These are phyloP conservation scores for Syzygium syzygioides DNA, from an alignment of 441 rosid genomes.

Conservation along the genomic window DNA sequence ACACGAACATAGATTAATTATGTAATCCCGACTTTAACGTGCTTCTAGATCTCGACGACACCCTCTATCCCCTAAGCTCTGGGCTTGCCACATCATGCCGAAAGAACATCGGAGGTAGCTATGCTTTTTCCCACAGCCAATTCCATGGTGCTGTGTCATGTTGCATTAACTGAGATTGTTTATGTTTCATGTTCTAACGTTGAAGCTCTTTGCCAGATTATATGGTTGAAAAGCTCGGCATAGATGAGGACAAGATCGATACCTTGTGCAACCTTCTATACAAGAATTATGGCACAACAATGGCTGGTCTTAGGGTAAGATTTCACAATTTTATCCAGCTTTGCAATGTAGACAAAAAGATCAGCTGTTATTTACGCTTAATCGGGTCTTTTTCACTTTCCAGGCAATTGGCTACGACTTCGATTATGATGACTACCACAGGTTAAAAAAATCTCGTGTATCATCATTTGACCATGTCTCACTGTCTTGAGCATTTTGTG, in stretches of 20 bases:
- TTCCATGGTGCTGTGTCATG: neutral
- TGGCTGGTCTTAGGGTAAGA: slow-evolving; percentile 78
- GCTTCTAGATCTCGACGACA: slow-evolving; percentile 83
- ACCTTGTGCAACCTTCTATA: slow-evolving; percentile 60
- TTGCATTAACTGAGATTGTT: neutral
- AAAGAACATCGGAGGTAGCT: slow-evolving; percentile 73
- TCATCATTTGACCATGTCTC: neutral
- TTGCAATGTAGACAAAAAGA: neutral
- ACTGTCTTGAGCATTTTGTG: neutral
- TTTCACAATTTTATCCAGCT: neutral
- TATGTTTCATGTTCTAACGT: neutral
- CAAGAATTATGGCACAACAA: slow-evolving; percentile 78
- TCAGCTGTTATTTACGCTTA: neutral
- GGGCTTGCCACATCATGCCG: slow-evolving; percentile 63
- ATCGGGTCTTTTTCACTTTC: neutral
- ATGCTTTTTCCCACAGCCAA: neutral
- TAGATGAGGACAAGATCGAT: slow-evolving; percentile 45
- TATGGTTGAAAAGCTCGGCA: slow-evolving; percentile 64
- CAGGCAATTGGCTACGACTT: slow-evolving; percentile 72
- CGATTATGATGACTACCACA: slow-evolving; percentile 77
- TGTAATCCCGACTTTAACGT: neutral
- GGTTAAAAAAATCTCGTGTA: slow-evolving; percentile 22
- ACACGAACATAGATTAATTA: neutral
- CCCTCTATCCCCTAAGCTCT: slow-evolving; percentile 59
- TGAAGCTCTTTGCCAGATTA: slow-evolving; percentile 32